These are phyloP conservation scores for Diaporthe sp. DNA, from an alignment of 2,329 filamentous ascomycete genomes.

Conservation along the genomic window DNA sequence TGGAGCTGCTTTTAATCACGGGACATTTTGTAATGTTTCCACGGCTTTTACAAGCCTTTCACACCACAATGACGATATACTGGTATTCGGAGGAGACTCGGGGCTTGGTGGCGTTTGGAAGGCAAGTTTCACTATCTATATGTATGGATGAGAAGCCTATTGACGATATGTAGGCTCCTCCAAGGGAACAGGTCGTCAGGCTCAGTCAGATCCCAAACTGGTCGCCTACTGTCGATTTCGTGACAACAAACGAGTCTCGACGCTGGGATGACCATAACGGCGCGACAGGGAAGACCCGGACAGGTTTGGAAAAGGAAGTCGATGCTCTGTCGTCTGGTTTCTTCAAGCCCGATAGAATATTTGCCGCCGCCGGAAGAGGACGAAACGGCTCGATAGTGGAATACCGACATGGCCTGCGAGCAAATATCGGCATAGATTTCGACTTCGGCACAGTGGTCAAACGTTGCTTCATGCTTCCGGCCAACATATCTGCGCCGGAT, in stretches of 20 bases:
- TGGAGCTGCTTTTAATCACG: slow-evolving; percentile 70
- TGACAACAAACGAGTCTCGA: slow-evolving; percentile 58
- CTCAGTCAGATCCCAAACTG: slow-evolving; percentile 76
- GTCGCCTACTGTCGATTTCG: slow-evolving; percentile 70
- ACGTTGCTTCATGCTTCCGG: slow-evolving; percentile 67
- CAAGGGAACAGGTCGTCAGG: slow-evolving; percentile 66
- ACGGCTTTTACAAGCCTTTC: slow-evolving; percentile 83
- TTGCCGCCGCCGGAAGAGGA: slow-evolving; percentile 76
- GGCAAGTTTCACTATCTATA: slow-evolving; percentile 58
- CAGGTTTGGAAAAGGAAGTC: slow-evolving; percentile 38
- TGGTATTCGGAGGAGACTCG: slow-evolving; percentile 83
- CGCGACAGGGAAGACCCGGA: slow-evolving; percentile 42
- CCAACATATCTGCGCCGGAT: slow-evolving; percentile 43
- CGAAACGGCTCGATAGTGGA: slow-evolving; percentile 75
- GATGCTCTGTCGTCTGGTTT: slow-evolving; percentile 65
- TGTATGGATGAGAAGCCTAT: background rate
- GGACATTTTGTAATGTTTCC: slow-evolving; percentile 81
- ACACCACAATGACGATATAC: slow-evolving; percentile 71
- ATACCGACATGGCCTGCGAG: slow-evolving; percentile 78
- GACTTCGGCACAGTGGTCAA: slow-evolving; percentile 64
- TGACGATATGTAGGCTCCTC: slow-evolving; percentile 59
- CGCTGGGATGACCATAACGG: slow-evolving; percentile 47
- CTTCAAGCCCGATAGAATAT: slow-evolving; percentile 68
- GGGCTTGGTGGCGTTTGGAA: slow-evolving; percentile 84
- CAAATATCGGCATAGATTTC: slow-evolving; percentile 73